A percentile compares a stretch with the other conserved stretches of the same genome.
These are phyloP conservation scores for Aspergillus pseudonomiae DNA, from an alignment of 2,329 filamentous ascomycete species.

Conservation along the genomic window DNA sequence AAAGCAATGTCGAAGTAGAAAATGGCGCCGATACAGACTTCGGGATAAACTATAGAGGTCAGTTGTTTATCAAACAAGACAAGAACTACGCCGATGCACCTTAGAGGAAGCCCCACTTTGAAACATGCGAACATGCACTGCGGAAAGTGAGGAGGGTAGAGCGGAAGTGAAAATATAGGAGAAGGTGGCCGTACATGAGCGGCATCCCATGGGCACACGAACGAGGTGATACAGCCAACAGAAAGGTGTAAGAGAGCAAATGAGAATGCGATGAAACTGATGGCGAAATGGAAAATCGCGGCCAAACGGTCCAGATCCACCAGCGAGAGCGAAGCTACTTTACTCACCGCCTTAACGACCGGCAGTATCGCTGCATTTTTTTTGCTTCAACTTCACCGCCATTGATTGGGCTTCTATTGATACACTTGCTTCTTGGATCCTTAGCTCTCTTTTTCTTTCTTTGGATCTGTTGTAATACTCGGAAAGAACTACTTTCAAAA, in stretches of 20 bases:
- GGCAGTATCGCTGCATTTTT: constrained; percentile 33
- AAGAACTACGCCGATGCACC: constrained; percentile 12
- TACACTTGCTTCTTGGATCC: neutral
- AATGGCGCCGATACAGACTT: neutral
- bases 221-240: neutral
- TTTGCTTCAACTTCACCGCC: constrained; percentile 16
- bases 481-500: constrained; percentile 16
- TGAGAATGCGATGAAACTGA: neutral
- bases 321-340: constrained; percentile 1
- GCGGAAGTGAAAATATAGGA: neutral
- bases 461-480: neutral
- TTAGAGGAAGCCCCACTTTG: constrained; percentile 20
- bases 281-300: constrained; percentile 7
- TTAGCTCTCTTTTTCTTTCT: neutral
- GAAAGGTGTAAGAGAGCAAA: neutral
- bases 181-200: neutral
- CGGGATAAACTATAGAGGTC: neutral
- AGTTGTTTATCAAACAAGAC: neutral
- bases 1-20: neutral
- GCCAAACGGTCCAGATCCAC: constrained; percentile 5
- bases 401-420: neutral
- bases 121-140: constrained; percentile 16
- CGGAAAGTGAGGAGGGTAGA: neutral
- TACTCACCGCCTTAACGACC: constrained; percentile 23
- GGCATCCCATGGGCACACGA: constrained; percentile 9